These are phyloP conservation scores for Crucibulum laeve DNA, from an alignment of 768 basidiomycete species.

Conservation along the genomic window DNA sequence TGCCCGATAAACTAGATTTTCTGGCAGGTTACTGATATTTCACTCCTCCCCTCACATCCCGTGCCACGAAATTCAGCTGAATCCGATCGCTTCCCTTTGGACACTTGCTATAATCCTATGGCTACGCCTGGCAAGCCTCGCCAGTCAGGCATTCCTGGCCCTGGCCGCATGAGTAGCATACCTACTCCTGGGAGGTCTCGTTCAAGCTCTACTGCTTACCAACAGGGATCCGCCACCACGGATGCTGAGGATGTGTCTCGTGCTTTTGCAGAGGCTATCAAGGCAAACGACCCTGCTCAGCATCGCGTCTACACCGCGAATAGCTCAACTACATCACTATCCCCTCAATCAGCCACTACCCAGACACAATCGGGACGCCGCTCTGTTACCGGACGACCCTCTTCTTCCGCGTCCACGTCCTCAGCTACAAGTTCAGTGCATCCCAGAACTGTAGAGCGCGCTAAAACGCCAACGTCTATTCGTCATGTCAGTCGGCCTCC, in stretches of 20 bases:
- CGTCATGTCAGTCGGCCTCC: conserved; percentile 44
- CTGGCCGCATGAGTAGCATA: conserved; percentile 41
- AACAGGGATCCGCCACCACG: conserved; percentile 24
- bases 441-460: conserved; percentile 28
- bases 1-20: no score
- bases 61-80: neutral
- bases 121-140: conserved; percentile 38
- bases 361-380: conserved; percentile 47
- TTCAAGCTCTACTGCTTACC: conserved; percentile 51
- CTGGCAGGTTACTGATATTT: no score
- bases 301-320: conserved; percentile 47
- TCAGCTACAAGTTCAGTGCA: conserved; percentile 27
- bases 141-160: conserved; percentile 36
- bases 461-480: conserved; percentile 47
- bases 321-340: conserved; percentile 41
- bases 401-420: conserved; percentile 59
- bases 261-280: conserved; percentile 79
- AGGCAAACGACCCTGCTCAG: conserved; percentile 73
- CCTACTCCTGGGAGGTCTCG: conserved; percentile 72
- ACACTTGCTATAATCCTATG: conserved; percentile 17
- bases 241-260: conserved; percentile 60
- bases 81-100: neutral
- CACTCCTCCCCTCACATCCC: neutral
- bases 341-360: conserved; percentile 38
- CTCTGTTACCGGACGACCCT: conserved; percentile 40